Evolutionary conservation across 805 yeast genomes (phyloP), one percentile per base, ranked within the genome.

Genomic region (Tanozyma kutaoensis): DNA sequence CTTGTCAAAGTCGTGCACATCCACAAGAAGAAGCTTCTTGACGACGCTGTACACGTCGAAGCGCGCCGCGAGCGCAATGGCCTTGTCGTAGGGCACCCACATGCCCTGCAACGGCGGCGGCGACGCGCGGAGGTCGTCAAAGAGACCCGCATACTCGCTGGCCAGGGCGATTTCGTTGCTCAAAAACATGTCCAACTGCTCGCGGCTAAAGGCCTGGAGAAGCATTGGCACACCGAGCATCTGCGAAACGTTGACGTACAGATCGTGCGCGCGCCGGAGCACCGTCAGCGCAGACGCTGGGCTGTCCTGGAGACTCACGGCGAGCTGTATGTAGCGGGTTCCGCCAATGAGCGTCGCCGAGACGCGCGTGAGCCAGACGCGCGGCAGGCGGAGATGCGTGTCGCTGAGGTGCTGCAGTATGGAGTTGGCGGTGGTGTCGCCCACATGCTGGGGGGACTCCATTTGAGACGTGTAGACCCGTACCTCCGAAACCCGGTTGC

Each of bases 71-170:
- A 59, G 31, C 13, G 39, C 30, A 12, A 59, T 60, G 2, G 65
- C 64, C 37, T 50, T 55, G 30, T 58, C 66, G 41, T 56, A 59
- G 10, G 65, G 53, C 14, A 59, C 45, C 66, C 66, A 59, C 13
- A 58, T 28, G 0, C 66, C 66, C 18, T 47, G 44, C 10, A 32
- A 29, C 9, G 38, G 33, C 22, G 40, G 40, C 13, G 40, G 34
- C 5, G 38, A 28, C 18, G 29, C 30, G 20, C 23, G 30, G 16
- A 38, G 24, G 14, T 46, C 41, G 23, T 39, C 42, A n/a, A n/a
- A n/a, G 42, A 43, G 10, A 9, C n/a, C 23, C 20, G 39, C 32
- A 37, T 47, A 58, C 32, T 52, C 55, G 24, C 50, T 33, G 35
- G 47, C 54, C 22, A 48, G 28, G 13, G 52, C 19, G 24, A 59